phyloP scores from a whole-genome alignment of 2,329 filamentous ascomycete species.

The Phaeosphaeria sp. region DNA sequence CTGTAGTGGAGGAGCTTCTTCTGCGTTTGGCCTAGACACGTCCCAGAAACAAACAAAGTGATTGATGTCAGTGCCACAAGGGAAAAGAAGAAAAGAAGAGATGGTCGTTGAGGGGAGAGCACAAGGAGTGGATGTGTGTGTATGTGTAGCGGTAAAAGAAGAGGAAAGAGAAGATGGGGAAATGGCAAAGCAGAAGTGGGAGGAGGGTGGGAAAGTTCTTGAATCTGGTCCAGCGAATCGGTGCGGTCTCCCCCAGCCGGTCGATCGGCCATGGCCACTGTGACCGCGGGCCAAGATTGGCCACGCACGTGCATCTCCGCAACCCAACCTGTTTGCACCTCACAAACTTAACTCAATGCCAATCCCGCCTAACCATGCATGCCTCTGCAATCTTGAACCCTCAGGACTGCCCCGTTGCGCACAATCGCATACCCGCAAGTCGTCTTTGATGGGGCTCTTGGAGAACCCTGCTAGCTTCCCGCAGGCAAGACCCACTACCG shows the following conservation, averaged over 20 bases:
- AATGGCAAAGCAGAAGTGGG: slow-evolving; percentile 13
- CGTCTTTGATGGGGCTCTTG: slow-evolving; percentile 4
- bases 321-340: slow-evolving; percentile 1
- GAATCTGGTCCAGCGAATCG: slow-evolving; percentile 11
- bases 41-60: slow-evolving; percentile 9
- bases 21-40: slow-evolving; percentile 20
- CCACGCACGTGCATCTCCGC: slow-evolving; percentile 12
- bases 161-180: slow-evolving; percentile 4
- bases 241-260: slow-evolving; percentile 3
- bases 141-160: not conserved
- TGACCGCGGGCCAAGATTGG: slow-evolving; percentile 5
- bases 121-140: not conserved
- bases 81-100: not conserved
- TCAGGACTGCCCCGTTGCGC: not conserved
- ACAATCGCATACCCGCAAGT: not conserved
- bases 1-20: slow-evolving; percentile 18
- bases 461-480: slow-evolving; percentile 13
- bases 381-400: not conserved
- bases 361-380: not conserved
- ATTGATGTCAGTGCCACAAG: not conserved
- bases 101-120: not conserved
- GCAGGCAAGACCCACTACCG: slow-evolving; percentile 5
- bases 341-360: slow-evolving; percentile 3
- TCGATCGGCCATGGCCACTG: slow-evolving; percentile 22
- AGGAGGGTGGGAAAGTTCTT: slow-evolving; percentile 3